Evolutionary conservation across 2,329 filamentous ascomycete species (phyloP).

Genomic region (Eutypella sp.): DNA sequence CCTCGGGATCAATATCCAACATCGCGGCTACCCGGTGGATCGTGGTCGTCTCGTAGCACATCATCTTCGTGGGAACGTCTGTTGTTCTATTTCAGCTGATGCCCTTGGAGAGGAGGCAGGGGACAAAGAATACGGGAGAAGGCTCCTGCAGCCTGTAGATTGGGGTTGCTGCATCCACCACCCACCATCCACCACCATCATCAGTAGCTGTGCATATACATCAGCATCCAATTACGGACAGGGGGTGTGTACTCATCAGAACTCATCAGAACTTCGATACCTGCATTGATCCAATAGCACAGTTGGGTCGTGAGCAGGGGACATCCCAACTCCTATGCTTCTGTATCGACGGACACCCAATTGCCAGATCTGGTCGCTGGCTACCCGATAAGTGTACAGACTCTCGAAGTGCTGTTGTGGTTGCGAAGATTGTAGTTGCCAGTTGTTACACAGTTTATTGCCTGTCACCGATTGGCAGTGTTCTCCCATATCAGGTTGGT

Average conservation of each 20-base stretch:
- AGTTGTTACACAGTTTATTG: not conserved
- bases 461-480: not conserved
- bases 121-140: slow-evolving; percentile 20
- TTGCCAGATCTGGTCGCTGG: not conserved
- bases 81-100: slow-evolving; percentile 10
- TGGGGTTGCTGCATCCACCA: slow-evolving; percentile 15
- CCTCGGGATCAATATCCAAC: slow-evolving; percentile 1
- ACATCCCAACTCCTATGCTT: not conserved
- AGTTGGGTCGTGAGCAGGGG: not conserved
- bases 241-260: slow-evolving; percentile 14
- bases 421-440: not conserved
- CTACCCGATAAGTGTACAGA: not conserved
- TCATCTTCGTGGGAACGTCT: slow-evolving; percentile 3
- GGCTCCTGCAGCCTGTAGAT: slow-evolving; percentile 14
- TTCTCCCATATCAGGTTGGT: not conserved
- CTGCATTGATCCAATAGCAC: not conserved
- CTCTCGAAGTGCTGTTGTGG: not conserved
- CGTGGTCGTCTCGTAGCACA: slow-evolving; percentile 5
- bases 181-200: slow-evolving; percentile 8
- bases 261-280: not conserved
- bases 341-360: not conserved
- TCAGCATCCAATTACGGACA: slow-evolving; percentile 7
- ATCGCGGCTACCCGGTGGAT: slow-evolving; percentile 3
- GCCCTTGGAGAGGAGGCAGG: slow-evolving; percentile 7
- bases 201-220: slow-evolving; percentile 2